Base-by-base conservation (phyloP, 768 basidiomycete genomes). In the Pholiota microspora region DNA sequence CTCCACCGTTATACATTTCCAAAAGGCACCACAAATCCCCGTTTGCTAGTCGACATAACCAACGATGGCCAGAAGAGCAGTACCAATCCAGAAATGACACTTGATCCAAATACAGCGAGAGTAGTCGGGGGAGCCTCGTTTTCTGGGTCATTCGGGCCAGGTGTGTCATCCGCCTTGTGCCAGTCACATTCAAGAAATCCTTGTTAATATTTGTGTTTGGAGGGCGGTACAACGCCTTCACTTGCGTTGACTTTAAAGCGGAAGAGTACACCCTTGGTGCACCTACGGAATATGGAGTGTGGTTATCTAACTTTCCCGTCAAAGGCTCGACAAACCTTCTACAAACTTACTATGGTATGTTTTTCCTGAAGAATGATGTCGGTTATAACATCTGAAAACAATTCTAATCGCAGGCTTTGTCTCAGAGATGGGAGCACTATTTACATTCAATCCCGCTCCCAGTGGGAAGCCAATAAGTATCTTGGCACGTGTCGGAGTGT, bases 401-500 rank as follows among this genome's bases (percentile, higher is more conserved):
- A 25, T 32, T 18, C 18, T 48, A 31, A 5, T 49, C n/a, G n/a
- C n/a, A 82, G 81, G 77, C 24, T 78, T 77, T 55, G 64, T 72
- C 12, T 73, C 74, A n/a, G 74, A 83, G 60, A 67, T 81, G 46
- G 83, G 84, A 10, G 81, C 77, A 1, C 59, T 84, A 7, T 68
- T 84, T 45, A 80, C 79, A 0, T 84, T 83, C 68, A 63, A 63
- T 0, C 80, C 77, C 4, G 69, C 73, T 21, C 73, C 77, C 5
- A 59, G 64, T n/a, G 48, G 56, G 9, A 55, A 62, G 7, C 80
- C 78, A 0, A 70, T 74, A 1, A 59, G 46, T 10, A 79, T 87
- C 54, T 71, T 84, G 18, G 82, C 73, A 1, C 80, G 84, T n/a
- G 77, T 81, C 3, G 84, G 85, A n/a, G 77, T 87, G 5, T 85